Conservation (phyloP, 306 rosid genomes). For the Trifolium pratense region DNA sequence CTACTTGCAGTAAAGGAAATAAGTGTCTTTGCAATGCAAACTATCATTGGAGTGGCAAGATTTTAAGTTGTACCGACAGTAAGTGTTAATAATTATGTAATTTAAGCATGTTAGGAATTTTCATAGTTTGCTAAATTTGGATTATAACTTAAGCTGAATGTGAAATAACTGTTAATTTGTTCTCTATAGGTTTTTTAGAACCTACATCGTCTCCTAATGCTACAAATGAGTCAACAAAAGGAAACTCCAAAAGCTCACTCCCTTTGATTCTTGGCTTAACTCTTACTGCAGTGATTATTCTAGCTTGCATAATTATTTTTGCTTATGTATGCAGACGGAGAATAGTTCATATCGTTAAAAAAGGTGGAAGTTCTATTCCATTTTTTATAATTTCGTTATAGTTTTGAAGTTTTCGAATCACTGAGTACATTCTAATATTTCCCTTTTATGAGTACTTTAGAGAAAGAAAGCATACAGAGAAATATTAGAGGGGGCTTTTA, state of each 20-base stretch:
- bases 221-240: not conserved
- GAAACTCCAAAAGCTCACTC: not conserved
- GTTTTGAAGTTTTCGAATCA: not conserved
- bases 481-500: not conserved
- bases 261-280: slow-evolving; percentile 3
- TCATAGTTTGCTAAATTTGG: not conserved
- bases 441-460: slow-evolving; percentile 35
- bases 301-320: slow-evolving; percentile 1
- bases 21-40: slow-evolving; percentile 47
- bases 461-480: not conserved
- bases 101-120: not conserved
- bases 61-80: slow-evolving; percentile 34
- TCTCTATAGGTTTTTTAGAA: not conserved
- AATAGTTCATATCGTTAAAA: not conserved
- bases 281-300: not conserved
- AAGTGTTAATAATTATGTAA: not conserved
- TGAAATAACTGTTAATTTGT: not conserved
- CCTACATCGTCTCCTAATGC: not conserved
- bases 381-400: not conserved
- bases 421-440: not conserved
- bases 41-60: slow-evolving; percentile 32
- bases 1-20: slow-evolving; percentile 34
- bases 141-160: not conserved
- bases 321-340: not conserved
- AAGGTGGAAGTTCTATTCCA: not conserved